phyloP scores from a whole-genome alignment of 2,329 filamentous ascomycete genomes.

The Calycina marina region DNA sequence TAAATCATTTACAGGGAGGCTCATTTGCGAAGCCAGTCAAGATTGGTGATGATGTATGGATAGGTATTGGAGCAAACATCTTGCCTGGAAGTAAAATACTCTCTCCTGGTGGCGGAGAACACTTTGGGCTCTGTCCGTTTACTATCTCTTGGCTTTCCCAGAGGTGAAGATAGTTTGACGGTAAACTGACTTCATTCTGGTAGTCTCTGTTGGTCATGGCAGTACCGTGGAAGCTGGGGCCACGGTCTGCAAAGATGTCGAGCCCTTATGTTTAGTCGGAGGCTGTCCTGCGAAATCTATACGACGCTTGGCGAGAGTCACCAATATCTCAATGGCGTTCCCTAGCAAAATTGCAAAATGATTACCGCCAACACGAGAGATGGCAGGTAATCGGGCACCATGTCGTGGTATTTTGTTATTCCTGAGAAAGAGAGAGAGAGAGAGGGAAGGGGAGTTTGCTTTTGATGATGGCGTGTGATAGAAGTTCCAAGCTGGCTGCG shows the following conservation, averaged over 20 bases:
- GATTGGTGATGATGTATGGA: conserved; percentile 41
- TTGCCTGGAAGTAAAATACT: neutral
- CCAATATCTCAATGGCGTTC: no score
- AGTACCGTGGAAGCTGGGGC: conserved; percentile 36
- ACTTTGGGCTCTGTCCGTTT: neutral
- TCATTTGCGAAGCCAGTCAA: conserved; percentile 30
- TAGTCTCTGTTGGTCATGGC: conserved; percentile 37
- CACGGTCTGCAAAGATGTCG: conserved; percentile 28
- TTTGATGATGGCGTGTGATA: no score
- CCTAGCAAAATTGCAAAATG: no score
- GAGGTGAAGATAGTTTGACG: neutral
- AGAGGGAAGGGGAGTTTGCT: no score
- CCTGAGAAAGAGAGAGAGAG: no score
- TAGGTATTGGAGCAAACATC: conserved; percentile 34
- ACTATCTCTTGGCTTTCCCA: neutral
- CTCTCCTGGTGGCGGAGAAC: no score
- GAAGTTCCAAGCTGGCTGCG: no score
- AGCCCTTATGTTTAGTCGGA: conserved; percentile 9
- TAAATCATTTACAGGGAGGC: no score
- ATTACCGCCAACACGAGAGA: no score
- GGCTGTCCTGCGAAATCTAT: conserved; percentile 12
- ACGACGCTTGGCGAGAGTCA: conserved; percentile 2
- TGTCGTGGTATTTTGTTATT: no score
- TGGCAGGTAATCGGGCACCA: no score
- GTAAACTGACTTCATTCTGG: conserved; percentile 24